A percentile compares a stretch with the other conserved stretches of the same genome.
Conservation (phyloP, 2,329 filamentous ascomycete species). For the Nigrospora oryzae region DNA sequence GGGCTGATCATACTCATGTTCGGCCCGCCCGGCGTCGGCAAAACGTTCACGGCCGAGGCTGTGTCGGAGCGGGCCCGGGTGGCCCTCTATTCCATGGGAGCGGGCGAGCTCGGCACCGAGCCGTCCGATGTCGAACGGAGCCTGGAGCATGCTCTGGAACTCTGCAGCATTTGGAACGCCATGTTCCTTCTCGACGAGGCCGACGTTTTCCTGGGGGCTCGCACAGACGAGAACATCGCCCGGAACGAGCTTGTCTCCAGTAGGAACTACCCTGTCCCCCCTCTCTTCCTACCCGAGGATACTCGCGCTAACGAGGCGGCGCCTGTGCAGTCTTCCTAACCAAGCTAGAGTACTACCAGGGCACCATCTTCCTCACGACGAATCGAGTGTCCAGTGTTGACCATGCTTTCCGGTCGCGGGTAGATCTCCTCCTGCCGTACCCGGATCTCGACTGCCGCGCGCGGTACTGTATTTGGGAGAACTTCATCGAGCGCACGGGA, state of each 20-base stretch:
- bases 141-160: constrained; percentile 21
- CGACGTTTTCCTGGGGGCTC: constrained; percentile 24
- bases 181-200: constrained; percentile 22
- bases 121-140: constrained; percentile 14
- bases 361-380: constrained; percentile 13
- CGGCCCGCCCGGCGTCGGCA: constrained; percentile 35
- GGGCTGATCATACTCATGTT: constrained; percentile 35
- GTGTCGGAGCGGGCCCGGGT: constrained; percentile 23
- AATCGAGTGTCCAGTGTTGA: constrained; percentile 13
- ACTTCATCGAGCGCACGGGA: constrained; percentile 34
- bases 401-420: constrained; percentile 14
- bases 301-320: constrained; percentile 26
- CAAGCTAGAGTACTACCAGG: constrained; percentile 10
- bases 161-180: constrained; percentile 29
- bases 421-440: constrained; percentile 13
- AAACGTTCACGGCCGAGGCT: constrained; percentile 24
- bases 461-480: constrained; percentile 15
- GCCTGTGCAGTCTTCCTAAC: constrained; percentile 18
- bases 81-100: constrained; percentile 22
- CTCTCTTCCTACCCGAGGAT: constrained; percentile 14
- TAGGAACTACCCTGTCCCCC: neutral
- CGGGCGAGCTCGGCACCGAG: constrained; percentile 19
- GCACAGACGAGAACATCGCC: constrained; percentile 9
- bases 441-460: constrained; percentile 7
- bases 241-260: constrained; percentile 11